Conservation (phyloP, 805 yeast genomes). For the Crinitomyces ghanaensis region DNA sequence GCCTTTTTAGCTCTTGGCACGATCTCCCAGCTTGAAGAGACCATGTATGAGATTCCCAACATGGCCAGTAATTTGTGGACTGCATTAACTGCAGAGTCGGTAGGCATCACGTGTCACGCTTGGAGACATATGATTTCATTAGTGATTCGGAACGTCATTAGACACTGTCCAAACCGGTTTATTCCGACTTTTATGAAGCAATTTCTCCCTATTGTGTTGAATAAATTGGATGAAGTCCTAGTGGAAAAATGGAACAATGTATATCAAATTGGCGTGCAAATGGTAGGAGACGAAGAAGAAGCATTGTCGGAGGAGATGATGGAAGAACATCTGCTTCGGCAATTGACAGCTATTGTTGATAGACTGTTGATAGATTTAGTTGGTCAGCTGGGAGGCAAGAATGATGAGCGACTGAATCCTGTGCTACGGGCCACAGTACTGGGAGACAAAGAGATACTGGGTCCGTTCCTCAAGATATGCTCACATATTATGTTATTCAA, state of each 20-base stretch:
- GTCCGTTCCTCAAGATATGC: conserved; percentile 64
- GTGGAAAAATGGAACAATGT: conserved; percentile 67
- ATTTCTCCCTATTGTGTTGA: conserved; percentile 65
- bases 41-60: conserved; percentile 76
- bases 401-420: conserved; percentile 24
- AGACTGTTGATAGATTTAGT: conserved; percentile 77
- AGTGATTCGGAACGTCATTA: conserved; percentile 73
- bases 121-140: conserved; percentile 96
- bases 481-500: conserved; percentile 70
- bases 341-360: conserved; percentile 84
- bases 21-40: conserved; percentile 78
- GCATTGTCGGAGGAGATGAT: conserved; percentile 96
- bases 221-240: conserved; percentile 62
- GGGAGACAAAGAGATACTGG: conserved; percentile 52
- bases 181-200: conserved; percentile 61
- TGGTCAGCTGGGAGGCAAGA: conserved; percentile 50
- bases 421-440: conserved; percentile 55
- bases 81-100: conserved; percentile 73
- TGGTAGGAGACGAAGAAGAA: conserved; percentile 45
- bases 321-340: conserved; percentile 91
- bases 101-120: conserved; percentile 85
- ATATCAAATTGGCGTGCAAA: conserved; percentile 34
- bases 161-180: conserved; percentile 71
- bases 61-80: conserved; percentile 68
- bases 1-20: conserved; percentile 85